Percentiles rank a stretch among this genome's conserved stretches.
These are phyloP conservation scores for Raddia distichophylla DNA, from an alignment of 176 grass and related monocot species.

Conservation along the genomic window DNA sequence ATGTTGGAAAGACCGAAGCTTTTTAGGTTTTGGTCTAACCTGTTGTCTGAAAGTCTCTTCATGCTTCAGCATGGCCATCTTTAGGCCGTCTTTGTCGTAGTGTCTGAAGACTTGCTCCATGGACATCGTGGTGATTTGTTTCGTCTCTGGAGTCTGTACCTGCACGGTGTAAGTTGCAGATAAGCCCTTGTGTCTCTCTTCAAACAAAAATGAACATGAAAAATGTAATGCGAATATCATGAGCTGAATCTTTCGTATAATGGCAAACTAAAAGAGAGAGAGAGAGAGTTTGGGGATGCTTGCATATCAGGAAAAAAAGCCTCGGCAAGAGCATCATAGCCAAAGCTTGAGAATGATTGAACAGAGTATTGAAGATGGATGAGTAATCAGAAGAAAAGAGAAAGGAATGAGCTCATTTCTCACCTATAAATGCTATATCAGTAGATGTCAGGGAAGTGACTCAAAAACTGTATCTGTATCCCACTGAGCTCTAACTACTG, in stretches of 20 bases:
- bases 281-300: conserved; percentile 10
- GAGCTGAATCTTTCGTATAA: conserved; percentile 18
- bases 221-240: neutral
- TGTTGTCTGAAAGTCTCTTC: conserved; percentile 83
- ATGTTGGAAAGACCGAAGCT: neutral
- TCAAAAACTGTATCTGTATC: conserved; percentile 44
- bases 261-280: neutral
- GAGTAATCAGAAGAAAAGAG: conserved; percentile 29
- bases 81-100: conserved; percentile 58
- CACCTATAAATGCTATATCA: conserved; percentile 38
- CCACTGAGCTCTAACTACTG: conserved; percentile 35
- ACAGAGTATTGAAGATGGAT: conserved; percentile 30
- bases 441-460: conserved; percentile 57
- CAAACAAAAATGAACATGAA: conserved; percentile 27
- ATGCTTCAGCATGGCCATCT: conserved; percentile 86
- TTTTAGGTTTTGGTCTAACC: conserved; percentile 25
- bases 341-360: conserved; percentile 52
- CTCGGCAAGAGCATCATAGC: neutral
- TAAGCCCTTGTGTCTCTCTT: neutral
- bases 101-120: conserved; percentile 62
- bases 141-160: neutral
- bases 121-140: conserved; percentile 11
- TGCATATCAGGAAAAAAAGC: neutral
- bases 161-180: conserved; percentile 9
- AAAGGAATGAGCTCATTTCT: conserved; percentile 36